Evolutionary conservation across 2,329 filamentous ascomycete species (phyloP), one percentile per base, ranked within the genome.

Genomic region (Chalara sp.): DNA sequence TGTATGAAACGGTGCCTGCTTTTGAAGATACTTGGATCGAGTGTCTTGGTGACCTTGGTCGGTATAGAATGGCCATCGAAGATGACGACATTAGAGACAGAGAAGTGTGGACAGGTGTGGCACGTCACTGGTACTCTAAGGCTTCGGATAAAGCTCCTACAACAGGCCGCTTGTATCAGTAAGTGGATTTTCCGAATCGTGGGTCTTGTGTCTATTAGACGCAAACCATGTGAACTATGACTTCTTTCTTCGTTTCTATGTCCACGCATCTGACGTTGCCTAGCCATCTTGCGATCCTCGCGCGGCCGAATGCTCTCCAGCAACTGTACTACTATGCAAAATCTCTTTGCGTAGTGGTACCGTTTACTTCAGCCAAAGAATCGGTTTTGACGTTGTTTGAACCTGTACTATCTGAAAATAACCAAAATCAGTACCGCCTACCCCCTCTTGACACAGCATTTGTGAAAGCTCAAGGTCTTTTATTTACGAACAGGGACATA

Each of bases 11-110:
- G 0, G 88, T 96, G 0, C 83, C 87, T 0, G 76, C 79, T 0
- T 96, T 95, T 57, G 80, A 87, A 48, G 87, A 93, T 51, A 96
- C 88, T 0, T 97, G 92, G 92, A 63, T 56, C 65, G 92, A 96
- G 58, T 96, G 91, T 48, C 71, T 97, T 0, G 92, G 92, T 0
- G 91, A 97, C 62, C 69, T 97, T 0, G 86, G 85, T 0, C 75
- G 91, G 21, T 96, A 95, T 43, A 66, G 77, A 54, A 96, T 96
- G 90, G 89, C 90, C 0, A 90, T 96, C 43, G 91, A 96, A 65
- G 87, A 95, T 40, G 81, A 86, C 30, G 85, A 93, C 55, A 75
- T 87, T 21, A 70, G 78, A 2, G 86, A 92, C 50, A 74, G 61
- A 1, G 88, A 95, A 46, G 80, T 83, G 0, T 97, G 92, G 92